Evolutionary conservation across 2,329 filamentous ascomycete species (phyloP), one percentile per base, ranked within the genome.

Genomic region (Nothomitra cinnamomea): DNA sequence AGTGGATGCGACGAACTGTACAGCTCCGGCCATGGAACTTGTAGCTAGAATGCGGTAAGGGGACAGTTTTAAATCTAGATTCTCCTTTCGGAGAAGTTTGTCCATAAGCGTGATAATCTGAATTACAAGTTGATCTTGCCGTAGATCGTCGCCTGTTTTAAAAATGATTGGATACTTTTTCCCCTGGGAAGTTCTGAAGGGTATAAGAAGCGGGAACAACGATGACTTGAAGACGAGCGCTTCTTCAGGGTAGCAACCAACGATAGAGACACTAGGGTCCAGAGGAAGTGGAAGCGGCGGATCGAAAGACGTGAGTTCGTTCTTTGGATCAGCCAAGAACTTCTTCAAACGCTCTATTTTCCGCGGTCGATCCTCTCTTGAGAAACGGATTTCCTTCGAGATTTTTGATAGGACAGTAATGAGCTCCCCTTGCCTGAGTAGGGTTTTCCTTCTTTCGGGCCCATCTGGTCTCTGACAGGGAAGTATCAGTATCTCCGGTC

Each of bases 21-120:
- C 88, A 3, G 90, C 87, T 6, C 92, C 92, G 1, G 89, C 89
- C 0, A 79, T 84, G 8, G 87, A 85, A 57, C 87, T 89, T 2
- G 92, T 98, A 1, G 92, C 92, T 7, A 98, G 78, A 58, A 96
- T 95, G 61, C 90, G 90, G 71, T 98, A 98, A 0, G 92, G 92
- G 0, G 90, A 90, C 1, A 98, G 75, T 64, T 94, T 95, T 45
- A 98, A 76, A 63, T 98, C 92, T 8, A 98, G 74, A 57, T 98
- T 96, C 64, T 98, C 92, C 63, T 96, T 95, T 56, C 87, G 86
- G 3, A 98, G 76, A 1, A 98, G 78, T 55, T 90, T 86, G 62
- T 98, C 92, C 92, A 98, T 98, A 15, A 98, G 76, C 0, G 87
- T 94, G 65, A 98, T 95, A 63, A 96, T 96, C 63, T 87, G 92